phyloP scores from a whole-genome alignment of 148 eudicot species.

The Silene uniflora region DNA sequence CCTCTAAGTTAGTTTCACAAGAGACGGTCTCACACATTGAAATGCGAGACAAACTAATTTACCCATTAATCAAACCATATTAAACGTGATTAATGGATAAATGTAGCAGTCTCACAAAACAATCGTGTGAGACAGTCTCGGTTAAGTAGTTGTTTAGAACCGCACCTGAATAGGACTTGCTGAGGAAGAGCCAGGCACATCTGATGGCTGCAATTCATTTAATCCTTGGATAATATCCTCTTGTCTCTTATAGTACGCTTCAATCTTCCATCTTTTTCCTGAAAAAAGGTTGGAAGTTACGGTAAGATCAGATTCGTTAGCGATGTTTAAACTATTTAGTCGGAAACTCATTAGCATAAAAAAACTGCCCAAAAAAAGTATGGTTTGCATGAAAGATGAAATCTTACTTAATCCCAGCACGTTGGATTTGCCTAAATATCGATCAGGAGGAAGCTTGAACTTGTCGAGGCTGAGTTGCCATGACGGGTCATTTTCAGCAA shows the following conservation, averaged over 20 bases:
- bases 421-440: not conserved
- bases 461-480: slow-evolving; percentile 16
- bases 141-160: not conserved
- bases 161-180: not conserved
- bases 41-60: not conserved
- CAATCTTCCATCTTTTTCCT: slow-evolving; percentile 18
- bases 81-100: too few species aligned
- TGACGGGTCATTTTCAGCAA: not conserved
- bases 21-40: too few species aligned
- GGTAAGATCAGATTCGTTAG: not conserved
- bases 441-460: slow-evolving; percentile 15
- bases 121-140: not conserved
- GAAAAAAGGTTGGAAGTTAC: not conserved
- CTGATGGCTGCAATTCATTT: slow-evolving; percentile 11
- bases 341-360: not conserved
- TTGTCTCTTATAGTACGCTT: slow-evolving; percentile 16
- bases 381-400: not conserved
- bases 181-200: not conserved
- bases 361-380: not conserved
- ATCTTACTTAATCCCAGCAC: slow-evolving; percentile 14
- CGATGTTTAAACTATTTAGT: not conserved
- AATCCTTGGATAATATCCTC: slow-evolving; percentile 12
- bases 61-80: not conserved
- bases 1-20: too few species aligned
- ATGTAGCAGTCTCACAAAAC: too few species aligned